Evolutionary conservation across 768 basidiomycete genomes (phyloP).

Genomic region (Hebeloma cylindrosporum): DNA sequence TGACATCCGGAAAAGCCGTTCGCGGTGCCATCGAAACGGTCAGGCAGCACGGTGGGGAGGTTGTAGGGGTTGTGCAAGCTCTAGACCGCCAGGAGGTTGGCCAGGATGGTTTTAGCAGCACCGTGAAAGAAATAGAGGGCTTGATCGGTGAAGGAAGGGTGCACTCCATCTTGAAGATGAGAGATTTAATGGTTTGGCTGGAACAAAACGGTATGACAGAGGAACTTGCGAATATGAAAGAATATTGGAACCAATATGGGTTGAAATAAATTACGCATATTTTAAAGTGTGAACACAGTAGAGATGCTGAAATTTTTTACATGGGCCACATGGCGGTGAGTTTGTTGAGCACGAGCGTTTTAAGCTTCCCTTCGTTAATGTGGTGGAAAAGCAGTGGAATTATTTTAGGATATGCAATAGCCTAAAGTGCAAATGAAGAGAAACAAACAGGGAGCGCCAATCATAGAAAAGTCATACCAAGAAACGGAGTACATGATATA

Average conservation of each 20-base stretch:
- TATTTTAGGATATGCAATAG: no score
- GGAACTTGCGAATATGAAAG: conserved; percentile 69
- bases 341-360: no score
- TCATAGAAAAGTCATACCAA: neutral
- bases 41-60: conserved; percentile 63
- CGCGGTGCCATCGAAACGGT: conserved; percentile 81
- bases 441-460: neutral
- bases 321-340: no score
- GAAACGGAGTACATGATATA: neutral
- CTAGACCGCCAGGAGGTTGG: conserved; percentile 89
- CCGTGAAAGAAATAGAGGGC: conserved; percentile 79
- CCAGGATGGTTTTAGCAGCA: conserved; percentile 62
- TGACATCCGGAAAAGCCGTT: conserved; percentile 90
- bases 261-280: conserved; percentile 53
- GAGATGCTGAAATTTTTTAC: no score
- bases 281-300: no score
- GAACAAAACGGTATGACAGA: conserved; percentile 63
- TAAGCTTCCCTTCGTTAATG: no score
- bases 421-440: neutral
- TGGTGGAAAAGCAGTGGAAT: no score
- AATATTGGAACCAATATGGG: conserved; percentile 76
- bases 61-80: conserved; percentile 86
- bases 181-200: conserved; percentile 83
- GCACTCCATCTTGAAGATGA: conserved; percentile 78
- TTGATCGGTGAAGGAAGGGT: conserved; percentile 73